Base-by-base conservation (phyloP, 306 rosid genomes). In the Hippophae rhamnoides region DNA sequence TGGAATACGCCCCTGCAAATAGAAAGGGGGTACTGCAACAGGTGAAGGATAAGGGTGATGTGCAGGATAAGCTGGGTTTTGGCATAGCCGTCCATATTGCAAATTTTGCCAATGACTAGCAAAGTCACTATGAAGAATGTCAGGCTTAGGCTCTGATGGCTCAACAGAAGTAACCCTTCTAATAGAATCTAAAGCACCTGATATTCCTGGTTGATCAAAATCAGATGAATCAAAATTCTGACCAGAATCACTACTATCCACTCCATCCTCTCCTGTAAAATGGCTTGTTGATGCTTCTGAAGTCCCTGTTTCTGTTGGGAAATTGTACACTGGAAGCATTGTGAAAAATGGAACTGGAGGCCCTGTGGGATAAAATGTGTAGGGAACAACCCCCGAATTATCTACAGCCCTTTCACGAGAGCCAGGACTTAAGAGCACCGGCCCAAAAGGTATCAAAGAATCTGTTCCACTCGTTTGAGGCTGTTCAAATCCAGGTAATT, bases 331-430 rank as follows among this genome's bases (percentile, higher is more conserved):
- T 26, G 88, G 94, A 78, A 85, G 79, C 93, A 92, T 82, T 38
- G 92, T 69, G 58, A 93, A 74, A 72, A 89, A 78, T 47, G 99
- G 99, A 56, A 93, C 89, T 0, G 97, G 99, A n/a, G 99, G 99
- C 40, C 99, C 99, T 1, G 99, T 82, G 48, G 90, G 85, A 84
- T 86, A 93, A 72, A 93, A 93, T 47, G 90, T 60, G 67, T 67
- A 75, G 49, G 89, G 84, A 75, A 70, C 66, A 64, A 61, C 74
- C 50, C 87, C 89, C 56, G 95, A 77, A 69, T 72, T 77, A 75
- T 84, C 94, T 7, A 10, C 13, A 56, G 78, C 68, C 79, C 88
- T 82, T 75, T 86, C 95, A 54, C 73, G 83, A 41, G 97, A 82
- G 54, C 86, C 80, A 49, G 81, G 79, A 56, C 86, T 89, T 68